Evolutionary conservation across 306 rosid species (phyloP), one percentile per base, ranked within the genome.

Genomic region (Trichosanthes truncata): DNA sequence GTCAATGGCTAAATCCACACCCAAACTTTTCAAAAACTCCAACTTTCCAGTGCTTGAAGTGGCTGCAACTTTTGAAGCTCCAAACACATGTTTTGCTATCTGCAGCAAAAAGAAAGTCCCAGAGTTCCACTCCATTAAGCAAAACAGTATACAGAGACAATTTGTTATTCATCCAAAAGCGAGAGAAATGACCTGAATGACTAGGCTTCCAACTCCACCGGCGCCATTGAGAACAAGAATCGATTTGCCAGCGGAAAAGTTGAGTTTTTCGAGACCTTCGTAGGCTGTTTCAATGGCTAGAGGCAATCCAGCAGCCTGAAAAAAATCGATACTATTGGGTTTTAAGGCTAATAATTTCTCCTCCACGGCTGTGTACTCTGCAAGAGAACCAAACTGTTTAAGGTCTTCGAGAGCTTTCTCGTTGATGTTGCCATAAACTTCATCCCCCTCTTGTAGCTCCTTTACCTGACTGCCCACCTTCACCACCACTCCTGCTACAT

Each of bases 151-250:
- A 15, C 14, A 46, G 41, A 73, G 41, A 26, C 3, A 1, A 11
- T 21, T 69, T 9, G 26, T 48, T 31, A 26, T 26, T 73, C 11
- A 14, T 49, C 26, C 0, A 2, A 36, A 7, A 52, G 59, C 6
- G 20, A 2, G 40, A 41, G 20, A 52, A 82, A n/a, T 20, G 7
- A 95, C 99, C 99, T 95, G 99, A 89, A 93, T 91, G 73, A 90
- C 97, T 31, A 95, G 83, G 87, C 97, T 93, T 82, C 97, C 99
- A 81, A 93, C 99, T 76, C 97, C 97, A 75, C 97, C 97, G 68
- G 99, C 86, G 69, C 97, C 99, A 84, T 93, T 95, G 25, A 95
- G 87, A 81, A 95, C 87, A 83, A 95, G 91, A 84, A 95, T 84
- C 3, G 99, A 95, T 91, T 93, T 93, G 60, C 97, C 96, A 36